These are phyloP conservation scores for Phytopythium ostracodes DNA, from an alignment of 352 stramenopile genomes.

Conservation along the genomic window DNA sequence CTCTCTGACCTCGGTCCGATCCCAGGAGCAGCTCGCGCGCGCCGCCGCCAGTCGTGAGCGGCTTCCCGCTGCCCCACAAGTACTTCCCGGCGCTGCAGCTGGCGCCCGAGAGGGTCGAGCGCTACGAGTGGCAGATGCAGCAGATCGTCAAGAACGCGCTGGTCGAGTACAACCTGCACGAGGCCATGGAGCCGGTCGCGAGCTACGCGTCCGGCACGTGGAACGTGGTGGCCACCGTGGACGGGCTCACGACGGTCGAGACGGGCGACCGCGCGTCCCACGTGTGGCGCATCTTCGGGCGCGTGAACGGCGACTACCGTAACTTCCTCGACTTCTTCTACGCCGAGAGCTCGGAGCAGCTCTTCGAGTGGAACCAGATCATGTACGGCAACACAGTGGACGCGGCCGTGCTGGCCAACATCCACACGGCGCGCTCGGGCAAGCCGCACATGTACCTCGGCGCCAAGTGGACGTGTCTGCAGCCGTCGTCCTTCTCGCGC, in stretches of 20 bases:
- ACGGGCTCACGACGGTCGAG: constrained; percentile 23
- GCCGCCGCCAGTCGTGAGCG: constrained; percentile 5
- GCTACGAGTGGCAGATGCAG: constrained; percentile 30
- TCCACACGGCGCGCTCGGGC: constrained; percentile 42
- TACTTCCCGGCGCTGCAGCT: constrained; percentile 43
- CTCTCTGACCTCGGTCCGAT: no score
- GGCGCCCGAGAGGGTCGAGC: constrained; percentile 18
- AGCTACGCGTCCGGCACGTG: constrained; percentile 18
- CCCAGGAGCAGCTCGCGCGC: constrained; percentile 12
- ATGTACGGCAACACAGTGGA: constrained; percentile 55
- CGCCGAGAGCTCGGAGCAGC: constrained; percentile 40
- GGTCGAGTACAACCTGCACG: constrained; percentile 40
- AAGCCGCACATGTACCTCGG: constrained; percentile 57
- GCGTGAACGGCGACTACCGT: constrained; percentile 46
- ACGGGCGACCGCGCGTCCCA: constrained; percentile 13
- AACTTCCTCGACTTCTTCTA: constrained; percentile 71
- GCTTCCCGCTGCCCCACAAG: constrained; percentile 28
- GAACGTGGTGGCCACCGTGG: constrained; percentile 23
- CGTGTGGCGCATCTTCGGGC: constrained; percentile 51
- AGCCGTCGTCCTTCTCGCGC: constrained; percentile 47
- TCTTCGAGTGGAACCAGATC: constrained; percentile 64
- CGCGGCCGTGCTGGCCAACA: constrained; percentile 57
- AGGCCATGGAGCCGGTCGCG: constrained; percentile 26
- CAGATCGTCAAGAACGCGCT: constrained; percentile 35
- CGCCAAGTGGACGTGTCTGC: constrained; percentile 72